Percentiles rank a stretch among this genome's conserved stretches.
phyloP scores from a whole-genome alignment of 345 rosid genomes.

The Citrus australasica region DNA sequence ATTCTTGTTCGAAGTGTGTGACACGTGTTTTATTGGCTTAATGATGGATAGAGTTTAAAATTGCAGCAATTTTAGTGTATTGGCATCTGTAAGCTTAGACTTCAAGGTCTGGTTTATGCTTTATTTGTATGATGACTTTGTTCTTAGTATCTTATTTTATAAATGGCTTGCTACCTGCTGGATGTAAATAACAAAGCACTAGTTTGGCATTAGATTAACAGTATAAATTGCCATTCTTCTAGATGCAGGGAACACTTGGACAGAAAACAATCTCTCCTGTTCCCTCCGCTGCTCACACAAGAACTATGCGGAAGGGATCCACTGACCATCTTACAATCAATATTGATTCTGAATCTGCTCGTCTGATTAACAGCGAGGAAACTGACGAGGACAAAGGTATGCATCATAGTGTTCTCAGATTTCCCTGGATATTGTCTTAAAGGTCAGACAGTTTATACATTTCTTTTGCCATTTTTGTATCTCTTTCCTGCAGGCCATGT shows the following conservation, averaged over 20 bases:
- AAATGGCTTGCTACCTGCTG: background rate
- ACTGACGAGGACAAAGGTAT: constrained; percentile 85
- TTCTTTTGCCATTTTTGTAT: background rate
- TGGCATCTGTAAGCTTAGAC: background rate
- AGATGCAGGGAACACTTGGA: constrained; percentile 48
- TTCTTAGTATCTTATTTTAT: background rate
- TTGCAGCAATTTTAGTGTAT: background rate
- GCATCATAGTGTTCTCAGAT: constrained; percentile 9
- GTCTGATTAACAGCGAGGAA: constrained; percentile 49
- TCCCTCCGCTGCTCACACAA: constrained; percentile 70
- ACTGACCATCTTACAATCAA: constrained; percentile 80
- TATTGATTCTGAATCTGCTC: constrained; percentile 66
- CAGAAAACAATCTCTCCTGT: constrained; percentile 51
- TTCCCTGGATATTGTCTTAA: background rate
- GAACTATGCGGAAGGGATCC: constrained; percentile 82
- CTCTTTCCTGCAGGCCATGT: constrained; percentile 54
- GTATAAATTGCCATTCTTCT: background rate
- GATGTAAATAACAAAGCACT: background rate
- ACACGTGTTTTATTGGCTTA: background rate
- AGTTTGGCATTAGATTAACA: background rate
- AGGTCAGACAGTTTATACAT: background rate
- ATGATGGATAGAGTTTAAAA: background rate
- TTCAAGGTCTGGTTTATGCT: background rate
- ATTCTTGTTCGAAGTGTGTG: background rate
- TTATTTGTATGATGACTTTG: background rate